Base-by-base conservation (phyloP, 441 rosid species). In the Croton setiger region DNA sequence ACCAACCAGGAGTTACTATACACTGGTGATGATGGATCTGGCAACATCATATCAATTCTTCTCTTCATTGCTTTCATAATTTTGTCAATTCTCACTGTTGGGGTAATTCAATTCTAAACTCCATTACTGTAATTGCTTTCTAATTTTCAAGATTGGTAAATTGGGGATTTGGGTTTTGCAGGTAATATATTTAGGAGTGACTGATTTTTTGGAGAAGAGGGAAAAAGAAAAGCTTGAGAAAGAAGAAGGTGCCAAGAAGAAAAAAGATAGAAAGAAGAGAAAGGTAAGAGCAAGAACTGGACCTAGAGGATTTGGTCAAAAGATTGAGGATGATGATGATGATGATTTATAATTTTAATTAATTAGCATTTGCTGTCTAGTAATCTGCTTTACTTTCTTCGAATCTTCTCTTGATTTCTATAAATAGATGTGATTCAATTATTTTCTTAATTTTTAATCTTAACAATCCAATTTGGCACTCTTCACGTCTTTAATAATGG, bases 281-380 rank as follows among this genome's bases (percentile, higher is more conserved):
- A 81, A 73, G 75, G 80, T 69, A 11, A 81, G 80, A 76, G 79
- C 89, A 39, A 85, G 77, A 71, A 82, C 78, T 36, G 90, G 97
- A 43, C 96, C 97, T 17, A 86, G 80, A 71, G 98, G 94, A 11
- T 94, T 89, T 66, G 97, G 96, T 27, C 96, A 86, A 71, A 87
- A 86, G 74, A 69, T 80, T 60, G 85, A 84, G 21, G 84, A 80
- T 8, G 72, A 52, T 41, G 63, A 63, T 36, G 69, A 53, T 54
- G n/a, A n/a, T n/a, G n/a, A n/a, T n/a, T n/a, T n/a, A n/a, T n/a
- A n/a, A n/a, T n/a, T n/a, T 18, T 51, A 17, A 18, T 17, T 51
- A 71, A 60, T 72, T 60, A 49, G 43, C 35, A 4, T 23, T 0
- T 45, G 21, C 18, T 8, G 35, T 2, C n/a, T n/a, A n/a, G n/a